phyloP scores from a whole-genome alignment of 139 green algal genomes.

The Micractinium conductrix region DNA sequence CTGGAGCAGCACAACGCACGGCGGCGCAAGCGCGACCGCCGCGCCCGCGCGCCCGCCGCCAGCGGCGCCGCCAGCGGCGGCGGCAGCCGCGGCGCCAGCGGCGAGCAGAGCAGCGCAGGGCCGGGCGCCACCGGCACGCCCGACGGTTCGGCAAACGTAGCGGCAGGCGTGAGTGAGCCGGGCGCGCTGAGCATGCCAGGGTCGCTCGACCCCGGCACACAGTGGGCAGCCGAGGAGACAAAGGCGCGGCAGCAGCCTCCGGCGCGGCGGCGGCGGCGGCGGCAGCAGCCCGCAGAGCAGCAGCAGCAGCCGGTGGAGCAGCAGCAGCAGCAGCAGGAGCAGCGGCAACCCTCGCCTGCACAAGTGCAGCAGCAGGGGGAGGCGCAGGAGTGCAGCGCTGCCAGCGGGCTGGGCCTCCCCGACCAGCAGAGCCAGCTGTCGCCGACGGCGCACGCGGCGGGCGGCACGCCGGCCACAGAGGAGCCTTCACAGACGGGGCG shows the following conservation, averaged over 20 bases:
- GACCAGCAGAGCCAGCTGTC: too few relatives aligned
- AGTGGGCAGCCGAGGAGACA: too few relatives aligned
- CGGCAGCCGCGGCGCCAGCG: neutral
- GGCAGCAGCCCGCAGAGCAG: neutral
- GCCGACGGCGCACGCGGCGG: too few relatives aligned
- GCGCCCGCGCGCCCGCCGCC: neutral
- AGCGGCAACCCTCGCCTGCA: neutral
- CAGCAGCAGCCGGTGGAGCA: neutral
- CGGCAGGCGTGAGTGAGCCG: too few relatives aligned
- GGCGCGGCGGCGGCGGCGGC: too few relatives aligned
- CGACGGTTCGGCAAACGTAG: too few relatives aligned
- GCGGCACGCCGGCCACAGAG: too few relatives aligned
- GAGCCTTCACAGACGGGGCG: too few relatives aligned
- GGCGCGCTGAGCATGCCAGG: too few relatives aligned
- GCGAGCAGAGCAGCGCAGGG: neutral
- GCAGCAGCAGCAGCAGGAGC: neutral
- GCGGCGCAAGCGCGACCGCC: neutral
- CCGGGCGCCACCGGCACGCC: neutral
- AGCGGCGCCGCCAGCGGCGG: neutral
- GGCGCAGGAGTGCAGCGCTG: neutral
- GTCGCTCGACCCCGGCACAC: too few relatives aligned
- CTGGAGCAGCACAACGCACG: slow-evolving; percentile 11
- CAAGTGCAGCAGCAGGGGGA: neutral
- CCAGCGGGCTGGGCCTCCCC: too few relatives aligned
- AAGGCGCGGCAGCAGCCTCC: too few relatives aligned